phyloP scores from a whole-genome alignment of 805 yeast genomes.

The Pichia nanzhaoensis region DNA sequence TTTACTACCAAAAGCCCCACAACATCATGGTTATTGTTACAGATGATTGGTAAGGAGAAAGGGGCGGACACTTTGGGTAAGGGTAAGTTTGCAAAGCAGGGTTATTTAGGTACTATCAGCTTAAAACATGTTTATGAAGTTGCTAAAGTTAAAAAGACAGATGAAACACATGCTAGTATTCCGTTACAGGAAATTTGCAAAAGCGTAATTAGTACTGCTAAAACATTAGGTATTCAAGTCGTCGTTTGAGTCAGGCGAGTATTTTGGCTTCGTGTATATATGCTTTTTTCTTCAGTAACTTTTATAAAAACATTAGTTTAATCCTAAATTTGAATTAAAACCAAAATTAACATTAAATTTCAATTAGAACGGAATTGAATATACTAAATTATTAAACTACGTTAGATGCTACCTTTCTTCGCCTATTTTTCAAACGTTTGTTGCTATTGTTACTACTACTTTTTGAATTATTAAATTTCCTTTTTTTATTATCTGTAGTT shows the following conservation, averaged over 20 bases:
- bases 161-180: slow-evolving; percentile 64
- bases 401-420: neutral
- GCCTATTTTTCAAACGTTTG: neutral
- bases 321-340: no score
- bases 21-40: slow-evolving; percentile 75
- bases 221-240: slow-evolving; percentile 78
- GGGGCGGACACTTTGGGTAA: slow-evolving; percentile 71
- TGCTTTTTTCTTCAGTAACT: no score
- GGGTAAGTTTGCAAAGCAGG: slow-evolving; percentile 42
- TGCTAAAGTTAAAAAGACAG: slow-evolving; percentile 88
- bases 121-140: slow-evolving; percentile 91
- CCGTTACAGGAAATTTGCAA: slow-evolving; percentile 74
- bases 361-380: no score
- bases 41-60: slow-evolving; percentile 73
- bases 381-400: no score
- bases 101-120: slow-evolving; percentile 38
- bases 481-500: no score
- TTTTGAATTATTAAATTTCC: slow-evolving; percentile 11
- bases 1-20: slow-evolving; percentile 90
- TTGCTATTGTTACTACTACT: no score
- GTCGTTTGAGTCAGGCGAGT: slow-evolving; percentile 39
- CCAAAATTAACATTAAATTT: no score
- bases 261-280: no score
- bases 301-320: no score
- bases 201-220: slow-evolving; percentile 82